A percentile compares a stretch with the other conserved stretches of the same genome.
These are phyloP conservation scores for Alisma plantagoaquatica DNA, from an alignment of 106 monocot genomes.

Conservation along the genomic window DNA sequence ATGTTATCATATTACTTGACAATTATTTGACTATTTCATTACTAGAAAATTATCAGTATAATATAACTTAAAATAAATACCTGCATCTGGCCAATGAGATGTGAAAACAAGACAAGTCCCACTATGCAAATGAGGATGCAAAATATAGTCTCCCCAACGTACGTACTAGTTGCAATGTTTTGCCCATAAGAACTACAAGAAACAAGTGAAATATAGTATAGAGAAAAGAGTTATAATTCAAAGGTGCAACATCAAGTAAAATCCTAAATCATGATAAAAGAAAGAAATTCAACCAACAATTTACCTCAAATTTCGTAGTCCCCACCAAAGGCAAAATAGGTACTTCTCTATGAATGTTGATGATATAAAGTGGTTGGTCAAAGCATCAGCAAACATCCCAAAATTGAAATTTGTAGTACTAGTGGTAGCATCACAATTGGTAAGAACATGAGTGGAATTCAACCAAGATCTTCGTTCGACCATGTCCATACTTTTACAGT, in stretches of 20 bases:
- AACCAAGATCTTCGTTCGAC: constrained; percentile 43
- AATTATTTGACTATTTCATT: too few species aligned
- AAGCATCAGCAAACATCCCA: constrained; percentile 70
- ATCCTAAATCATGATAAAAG: too few species aligned
- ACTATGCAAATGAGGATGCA: constrained; percentile 73
- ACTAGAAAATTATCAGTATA: too few species aligned
- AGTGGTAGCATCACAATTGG: constrained; percentile 32
- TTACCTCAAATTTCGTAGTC: constrained; percentile 78
- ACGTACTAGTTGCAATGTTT: constrained; percentile 66
- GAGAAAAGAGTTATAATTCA: too few species aligned
- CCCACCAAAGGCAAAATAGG: constrained; percentile 98
- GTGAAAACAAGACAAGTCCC: constrained; percentile 86
- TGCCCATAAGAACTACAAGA: constrained; percentile 80
- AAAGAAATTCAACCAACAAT: too few species aligned
- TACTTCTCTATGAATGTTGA: constrained; percentile 64
- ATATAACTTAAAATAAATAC: too few species aligned
- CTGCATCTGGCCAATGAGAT: constrained; percentile 98
- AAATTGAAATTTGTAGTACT: constrained; percentile 31
- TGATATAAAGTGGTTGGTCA: constrained; percentile 40
- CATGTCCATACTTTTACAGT: constrained; percentile 38
- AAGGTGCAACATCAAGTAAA: too few species aligned
- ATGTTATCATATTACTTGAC: too few species aligned
- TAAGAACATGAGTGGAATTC: constrained; percentile 21
- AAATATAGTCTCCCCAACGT: constrained; percentile 63
- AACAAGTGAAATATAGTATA: too few species aligned